Conservation (phyloP, 805 yeast species). For the Schwanniomyces yamadae region DNA sequence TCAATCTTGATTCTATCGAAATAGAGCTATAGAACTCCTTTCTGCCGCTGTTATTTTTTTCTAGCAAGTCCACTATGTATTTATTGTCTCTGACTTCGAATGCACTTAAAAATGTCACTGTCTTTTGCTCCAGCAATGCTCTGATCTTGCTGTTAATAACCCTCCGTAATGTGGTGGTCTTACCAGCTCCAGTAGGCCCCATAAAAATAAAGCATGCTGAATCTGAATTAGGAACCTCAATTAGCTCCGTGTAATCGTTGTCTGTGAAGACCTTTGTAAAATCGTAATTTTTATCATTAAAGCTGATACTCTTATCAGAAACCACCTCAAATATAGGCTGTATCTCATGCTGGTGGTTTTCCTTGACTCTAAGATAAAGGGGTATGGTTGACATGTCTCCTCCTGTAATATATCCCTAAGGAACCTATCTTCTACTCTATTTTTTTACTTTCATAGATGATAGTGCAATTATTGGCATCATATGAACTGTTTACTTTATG, state of each 20-base stretch:
- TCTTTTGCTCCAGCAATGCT: constrained; percentile 5
- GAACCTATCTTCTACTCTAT: too few species aligned
- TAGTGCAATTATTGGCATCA: too few species aligned
- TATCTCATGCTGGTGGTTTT: constrained; percentile 4
- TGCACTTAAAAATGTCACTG: constrained; percentile 20
- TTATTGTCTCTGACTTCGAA: constrained; percentile 29
- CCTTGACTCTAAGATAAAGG: constrained; percentile 26
- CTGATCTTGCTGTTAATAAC: constrained; percentile 15
- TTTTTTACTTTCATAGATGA: too few species aligned
- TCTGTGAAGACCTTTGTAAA: constrained; percentile 19
- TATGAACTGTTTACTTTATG: too few species aligned
- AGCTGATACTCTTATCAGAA: constrained; percentile 15
- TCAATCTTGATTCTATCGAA: constrained; percentile 16
- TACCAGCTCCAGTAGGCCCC: constrained; percentile 35
- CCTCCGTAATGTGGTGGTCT: constrained; percentile 26
- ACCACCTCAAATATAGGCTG: constrained; percentile 10
- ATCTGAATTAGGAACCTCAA: constrained; percentile 6
- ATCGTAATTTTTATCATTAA: constrained; percentile 19
- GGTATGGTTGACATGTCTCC: constrained; percentile 20
- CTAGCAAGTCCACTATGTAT: constrained; percentile 25
- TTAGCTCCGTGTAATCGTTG: constrained; percentile 9
- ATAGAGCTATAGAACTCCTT: constrained; percentile 8
- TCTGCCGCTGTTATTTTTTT: constrained; percentile 8
- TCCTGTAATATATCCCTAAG: too few species aligned
- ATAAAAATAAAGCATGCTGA: constrained; percentile 14